Evolutionary conservation across 768 basidiomycete genomes (phyloP), one percentile per base, ranked within the genome.

Genomic region (Lactifluus piperatus): DNA sequence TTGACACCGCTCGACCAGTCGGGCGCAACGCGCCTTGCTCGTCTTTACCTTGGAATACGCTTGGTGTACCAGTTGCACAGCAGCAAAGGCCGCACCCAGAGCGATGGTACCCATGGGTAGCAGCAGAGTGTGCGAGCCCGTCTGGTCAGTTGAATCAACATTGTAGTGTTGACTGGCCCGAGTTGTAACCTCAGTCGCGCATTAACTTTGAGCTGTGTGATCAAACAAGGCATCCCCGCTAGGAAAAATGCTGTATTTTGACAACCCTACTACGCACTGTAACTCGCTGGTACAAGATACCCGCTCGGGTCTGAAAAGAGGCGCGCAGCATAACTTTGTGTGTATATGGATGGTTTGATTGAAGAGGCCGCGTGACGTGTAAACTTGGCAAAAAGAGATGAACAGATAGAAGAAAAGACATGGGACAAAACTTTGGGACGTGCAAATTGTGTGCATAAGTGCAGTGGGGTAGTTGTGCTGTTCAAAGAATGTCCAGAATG

Each of bases 1-100:
- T 32, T 64, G 57, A 34, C 64, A 64, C 10, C 62, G 64, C 39
- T 58, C 62, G 41, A 64, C 63, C 26, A 64, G 57, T 27, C 62
- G 62, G 39, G 63, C 62, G 36, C 63, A 64, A 22, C 63, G 63
- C 8, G 57, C 54, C 53, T 46, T 63, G 46, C 54, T 64, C 5
- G 56, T 64, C 37, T 56, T 64, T 16, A 63, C 54, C 48, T 64
- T 64, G 32, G 57, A 47, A 48, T 63, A 53, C 10, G 62, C 62
- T 24, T 58, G 62, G 26, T 64, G 55, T 36, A 64, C 61, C 18
- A 64, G 57, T 48, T 64, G 62, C 29, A 64, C 64, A 22, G 62
- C 57, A 27, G 64, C 64, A 32, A 56, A 64, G 49, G 64, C 63
- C 0, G 45, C 51, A 20, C 62, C 57, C 39, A 64, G 43, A 14